Conservation (phyloP, 73 alveolate genomes). For the Symbiodinium pilosum region DNA sequence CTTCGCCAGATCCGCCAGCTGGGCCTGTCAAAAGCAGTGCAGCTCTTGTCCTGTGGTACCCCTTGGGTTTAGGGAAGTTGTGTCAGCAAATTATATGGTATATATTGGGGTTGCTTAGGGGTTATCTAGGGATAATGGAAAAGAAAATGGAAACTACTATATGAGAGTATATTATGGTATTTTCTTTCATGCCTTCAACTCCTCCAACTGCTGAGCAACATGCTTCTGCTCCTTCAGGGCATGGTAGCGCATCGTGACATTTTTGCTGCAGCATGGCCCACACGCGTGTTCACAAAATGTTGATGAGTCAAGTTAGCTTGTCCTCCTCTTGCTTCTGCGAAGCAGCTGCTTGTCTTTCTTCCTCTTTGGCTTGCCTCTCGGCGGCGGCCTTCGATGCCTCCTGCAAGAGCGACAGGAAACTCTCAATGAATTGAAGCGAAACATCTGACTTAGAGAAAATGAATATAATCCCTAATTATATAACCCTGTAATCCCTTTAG, state of each 20-base stretch:
- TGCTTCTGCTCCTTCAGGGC: not conserved
- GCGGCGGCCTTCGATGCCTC: not conserved
- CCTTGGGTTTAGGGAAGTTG: not conserved
- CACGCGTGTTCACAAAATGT: not conserved
- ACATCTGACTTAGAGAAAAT: not conserved
- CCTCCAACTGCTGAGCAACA: not conserved
- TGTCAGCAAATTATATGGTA: not conserved
- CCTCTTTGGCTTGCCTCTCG: not conserved
- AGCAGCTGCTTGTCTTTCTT: not conserved
- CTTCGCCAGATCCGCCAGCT: not conserved
- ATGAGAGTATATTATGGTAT: not conserved
- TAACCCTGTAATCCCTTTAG: no score
- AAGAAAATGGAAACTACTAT: not conserved
- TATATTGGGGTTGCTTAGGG: not conserved
- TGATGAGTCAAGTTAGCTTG: not conserved
- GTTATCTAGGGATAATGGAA: not conserved
- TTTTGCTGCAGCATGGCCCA: not conserved
- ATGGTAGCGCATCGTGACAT: not conserved
- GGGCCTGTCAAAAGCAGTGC: not conserved
- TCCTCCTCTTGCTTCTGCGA: slow-evolving; percentile 5
- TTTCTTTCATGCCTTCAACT: not conserved
- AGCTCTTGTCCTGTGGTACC: not conserved
- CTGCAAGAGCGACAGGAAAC: not conserved
- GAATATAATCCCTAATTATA: no score
- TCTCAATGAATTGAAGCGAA: not conserved